Base-by-base conservation (phyloP, 495 filamentous ascomycete species). In the Neurospora intermedia region DNA sequence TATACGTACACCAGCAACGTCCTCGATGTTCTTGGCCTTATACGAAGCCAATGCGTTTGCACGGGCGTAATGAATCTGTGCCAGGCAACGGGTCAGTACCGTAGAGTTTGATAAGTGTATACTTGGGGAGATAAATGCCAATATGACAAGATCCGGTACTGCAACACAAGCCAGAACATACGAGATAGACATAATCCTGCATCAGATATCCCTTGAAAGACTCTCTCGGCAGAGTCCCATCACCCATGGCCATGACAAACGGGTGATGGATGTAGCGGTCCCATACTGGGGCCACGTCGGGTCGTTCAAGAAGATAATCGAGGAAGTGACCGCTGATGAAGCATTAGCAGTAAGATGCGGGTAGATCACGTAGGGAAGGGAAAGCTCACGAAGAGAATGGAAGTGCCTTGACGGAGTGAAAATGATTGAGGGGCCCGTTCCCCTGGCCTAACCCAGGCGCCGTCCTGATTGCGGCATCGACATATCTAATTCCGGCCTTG, bases 391-490 rank as follows among this genome's bases (percentile, higher is more conserved):
- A 92, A 13, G 91, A 81, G 83, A 97, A 97, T 2, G 94, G 93
- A 73, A 97, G 81, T 1, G 85, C 88, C 73, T 93, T 90, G 3
- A 89, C 84, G 4, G 94, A 96, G 80, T 98, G 94, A 76, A 97
- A 96, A 81, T 97, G 95, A 76, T 97, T 97, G 74, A 99, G 90
- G 2, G 96, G 94, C 0, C 95, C 95, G 81, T 89, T 93, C 9
- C 95, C 95, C 69, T 88, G 86, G 0, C 95, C 95, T 46, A 97
- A 77, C 70, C 90, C 84, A 69, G 86, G 85, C 42, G 93, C 94
- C 3, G 89, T 91, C 78, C 83, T 90, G 79, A 98, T 98, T 10
- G 91, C 95, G 0, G 88, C 92, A 76, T 94, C 91, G 69, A 98
- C 88, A 76, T 96, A 98, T 45, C 87, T 85, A 74, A 93, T 92